Percentiles rank a stretch among this genome's conserved stretches.
Evolutionary conservation across 805 yeast genomes (phyloP).

Genomic region (Lipomyces orientalis): DNA sequence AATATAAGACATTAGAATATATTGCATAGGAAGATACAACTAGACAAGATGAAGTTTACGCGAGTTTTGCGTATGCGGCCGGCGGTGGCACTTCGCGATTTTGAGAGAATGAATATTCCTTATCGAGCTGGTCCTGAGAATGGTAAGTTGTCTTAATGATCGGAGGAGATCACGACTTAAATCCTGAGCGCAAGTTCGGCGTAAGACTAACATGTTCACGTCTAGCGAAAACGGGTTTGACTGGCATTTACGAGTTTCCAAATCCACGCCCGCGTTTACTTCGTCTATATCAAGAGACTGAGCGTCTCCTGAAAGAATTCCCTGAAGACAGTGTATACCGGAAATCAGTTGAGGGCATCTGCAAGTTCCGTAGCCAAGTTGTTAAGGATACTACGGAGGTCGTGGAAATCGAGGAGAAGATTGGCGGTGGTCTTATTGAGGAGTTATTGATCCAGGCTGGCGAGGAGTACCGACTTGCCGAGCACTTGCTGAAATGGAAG

Average conservation of each 20-base stretch:
- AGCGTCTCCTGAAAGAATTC: constrained; percentile 63
- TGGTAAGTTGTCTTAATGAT: constrained; percentile 1
- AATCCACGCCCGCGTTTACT: constrained; percentile 80
- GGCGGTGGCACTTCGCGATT: constrained; percentile 4
- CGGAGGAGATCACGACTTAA: background rate
- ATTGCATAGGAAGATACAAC: background rate
- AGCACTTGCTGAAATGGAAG: constrained; percentile 70
- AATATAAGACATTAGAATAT: background rate
- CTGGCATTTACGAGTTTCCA: constrained; percentile 81
- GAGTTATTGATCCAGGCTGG: constrained; percentile 82
- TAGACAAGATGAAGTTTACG: constrained; percentile 17
- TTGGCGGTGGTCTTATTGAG: constrained; percentile 85
- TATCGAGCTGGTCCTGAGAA: constrained; percentile 8
- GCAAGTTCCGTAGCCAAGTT: constrained; percentile 67
- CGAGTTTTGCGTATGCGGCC: constrained; percentile 16
- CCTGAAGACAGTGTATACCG: constrained; percentile 78
- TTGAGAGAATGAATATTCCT: constrained; percentile 9
- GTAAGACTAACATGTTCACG: background rate
- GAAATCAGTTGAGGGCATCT: constrained; percentile 73
- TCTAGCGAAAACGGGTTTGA: constrained; percentile 61
- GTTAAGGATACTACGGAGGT: constrained; percentile 67
- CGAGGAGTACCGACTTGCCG: constrained; percentile 73
- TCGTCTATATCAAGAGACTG: constrained; percentile 72
- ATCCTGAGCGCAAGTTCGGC: background rate
- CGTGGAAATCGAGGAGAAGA: constrained; percentile 70